A percentile compares a stretch with the other conserved stretches of the same genome.
Evolutionary conservation across 345 rosid species (phyloP).

Genomic region (Citropsis articulata): DNA sequence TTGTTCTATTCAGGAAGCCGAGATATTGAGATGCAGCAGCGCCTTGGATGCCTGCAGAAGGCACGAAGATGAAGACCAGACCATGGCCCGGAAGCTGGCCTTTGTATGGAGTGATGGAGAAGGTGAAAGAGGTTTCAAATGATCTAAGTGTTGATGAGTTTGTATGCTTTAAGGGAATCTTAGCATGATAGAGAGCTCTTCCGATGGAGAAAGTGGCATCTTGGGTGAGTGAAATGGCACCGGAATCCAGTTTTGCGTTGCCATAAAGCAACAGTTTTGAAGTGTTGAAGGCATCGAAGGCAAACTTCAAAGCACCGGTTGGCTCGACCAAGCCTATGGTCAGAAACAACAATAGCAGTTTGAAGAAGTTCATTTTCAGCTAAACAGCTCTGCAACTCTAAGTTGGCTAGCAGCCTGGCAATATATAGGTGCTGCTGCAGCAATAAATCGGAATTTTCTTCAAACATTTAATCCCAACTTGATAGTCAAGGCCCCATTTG

Average conservation of each 20-base stretch:
- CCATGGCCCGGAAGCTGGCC: slow-evolving; percentile 25
- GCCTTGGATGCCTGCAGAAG: slow-evolving; percentile 10
- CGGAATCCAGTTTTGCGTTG: slow-evolving; percentile 25
- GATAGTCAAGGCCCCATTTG: neutral
- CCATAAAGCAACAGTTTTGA: neutral
- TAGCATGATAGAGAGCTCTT: slow-evolving; percentile 11
- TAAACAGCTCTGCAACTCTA: neutral
- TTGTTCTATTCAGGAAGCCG: slow-evolving; percentile 32
- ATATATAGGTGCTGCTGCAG: neutral
- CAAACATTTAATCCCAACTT: too few species aligned
- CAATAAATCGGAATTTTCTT: neutral
- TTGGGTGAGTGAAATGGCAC: slow-evolving; percentile 2
- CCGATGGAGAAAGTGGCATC: slow-evolving; percentile 25
- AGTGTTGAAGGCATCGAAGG: slow-evolving; percentile 21
- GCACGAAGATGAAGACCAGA: slow-evolving; percentile 24
- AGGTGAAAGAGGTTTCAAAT: slow-evolving; percentile 33
- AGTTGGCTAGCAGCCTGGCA: neutral
- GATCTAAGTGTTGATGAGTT: slow-evolving; percentile 17
- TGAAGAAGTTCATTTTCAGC: slow-evolving; percentile 14
- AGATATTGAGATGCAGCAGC: slow-evolving; percentile 30
- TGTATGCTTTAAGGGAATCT: slow-evolving; percentile 13
- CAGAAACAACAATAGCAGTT: slow-evolving; percentile 7
- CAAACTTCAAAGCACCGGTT: slow-evolving; percentile 15
- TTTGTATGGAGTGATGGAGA: slow-evolving; percentile 29
- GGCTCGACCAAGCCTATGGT: slow-evolving; percentile 2